A percentile compares a stretch with the other conserved stretches of the same genome.
phyloP scores from a whole-genome alignment of 768 basidiomycete species.

The Dioszegia hungarica region DNA sequence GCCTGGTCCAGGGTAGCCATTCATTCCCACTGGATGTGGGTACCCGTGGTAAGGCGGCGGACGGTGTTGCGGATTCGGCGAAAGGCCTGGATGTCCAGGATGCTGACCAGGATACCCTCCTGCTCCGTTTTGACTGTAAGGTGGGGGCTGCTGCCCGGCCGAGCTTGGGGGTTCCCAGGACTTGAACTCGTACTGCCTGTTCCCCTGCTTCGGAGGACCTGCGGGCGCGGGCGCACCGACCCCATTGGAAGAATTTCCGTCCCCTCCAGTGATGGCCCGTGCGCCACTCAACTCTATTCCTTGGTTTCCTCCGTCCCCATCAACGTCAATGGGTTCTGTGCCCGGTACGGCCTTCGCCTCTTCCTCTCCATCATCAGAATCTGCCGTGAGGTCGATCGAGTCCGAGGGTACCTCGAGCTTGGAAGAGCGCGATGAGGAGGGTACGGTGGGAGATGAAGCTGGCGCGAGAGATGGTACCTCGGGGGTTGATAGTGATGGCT shows the following conservation, averaged over 20 bases:
- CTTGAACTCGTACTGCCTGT: neutral
- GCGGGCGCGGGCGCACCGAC: no score
- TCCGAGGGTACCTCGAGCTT: neutral
- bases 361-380: conserved; percentile 7
- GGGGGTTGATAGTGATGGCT: neutral
- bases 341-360: neutral
- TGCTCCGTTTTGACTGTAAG: neutral
- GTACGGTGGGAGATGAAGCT: neutral
- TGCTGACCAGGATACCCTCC: no score
- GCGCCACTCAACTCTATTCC: neutral
- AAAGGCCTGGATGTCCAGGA: no score
- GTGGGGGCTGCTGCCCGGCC: no score
- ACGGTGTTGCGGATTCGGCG: no score
- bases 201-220: neutral
- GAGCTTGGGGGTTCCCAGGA: neutral
- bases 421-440: neutral
- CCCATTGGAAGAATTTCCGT: no score
- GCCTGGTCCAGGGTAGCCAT: no score
- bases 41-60: no score
- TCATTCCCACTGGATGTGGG: no score
- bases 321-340: no score
- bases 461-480: neutral
- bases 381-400: conserved; percentile 9
- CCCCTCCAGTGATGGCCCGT: no score
- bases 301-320: no score